phyloP scores from a whole-genome alignment of 2,329 filamentous ascomycete species.

The Zymoseptoria pseudotritici region DNA sequence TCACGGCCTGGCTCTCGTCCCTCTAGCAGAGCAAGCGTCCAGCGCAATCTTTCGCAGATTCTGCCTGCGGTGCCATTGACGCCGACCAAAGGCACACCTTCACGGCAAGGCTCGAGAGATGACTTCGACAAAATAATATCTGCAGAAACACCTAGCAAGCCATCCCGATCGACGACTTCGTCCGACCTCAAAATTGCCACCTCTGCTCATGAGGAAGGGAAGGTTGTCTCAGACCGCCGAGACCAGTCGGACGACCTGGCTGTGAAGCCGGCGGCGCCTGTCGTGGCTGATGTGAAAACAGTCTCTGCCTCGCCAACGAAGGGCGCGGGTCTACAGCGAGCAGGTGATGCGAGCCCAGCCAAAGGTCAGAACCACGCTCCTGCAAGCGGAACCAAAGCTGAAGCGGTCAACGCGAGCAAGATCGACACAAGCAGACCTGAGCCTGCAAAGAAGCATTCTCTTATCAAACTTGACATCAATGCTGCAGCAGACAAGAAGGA shows the following conservation, averaged over 20 bases:
- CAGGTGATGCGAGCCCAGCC: background rate
- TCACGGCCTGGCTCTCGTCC: conserved; percentile 25
- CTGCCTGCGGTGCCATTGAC: conserved; percentile 34
- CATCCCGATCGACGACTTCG: conserved; percentile 6
- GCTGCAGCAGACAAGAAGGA: conserved; percentile 29
- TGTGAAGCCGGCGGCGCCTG: background rate
- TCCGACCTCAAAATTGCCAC: conserved; percentile 13
- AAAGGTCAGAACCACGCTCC: background rate
- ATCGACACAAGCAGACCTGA: conserved; percentile 14
- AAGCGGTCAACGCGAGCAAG: conserved; percentile 13
- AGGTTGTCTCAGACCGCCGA: background rate
- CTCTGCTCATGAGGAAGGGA: background rate
- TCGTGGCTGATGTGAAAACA: background rate
- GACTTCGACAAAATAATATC: conserved; percentile 8
- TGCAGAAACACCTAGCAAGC: conserved; percentile 19
- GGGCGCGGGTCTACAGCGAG: background rate
- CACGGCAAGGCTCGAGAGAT: conserved; percentile 17
- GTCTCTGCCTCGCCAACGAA: background rate
- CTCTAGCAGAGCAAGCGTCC: conserved; percentile 30
- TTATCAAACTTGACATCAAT: conserved; percentile 42
- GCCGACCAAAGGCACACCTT: conserved; percentile 32
- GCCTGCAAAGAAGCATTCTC: conserved; percentile 31
- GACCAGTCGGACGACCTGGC: background rate
- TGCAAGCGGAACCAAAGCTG: conserved; percentile 1
- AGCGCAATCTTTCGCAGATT: conserved; percentile 26